Base-by-base conservation (phyloP, 345 rosid species). In the Psidium friedrichsthalianum region DNA sequence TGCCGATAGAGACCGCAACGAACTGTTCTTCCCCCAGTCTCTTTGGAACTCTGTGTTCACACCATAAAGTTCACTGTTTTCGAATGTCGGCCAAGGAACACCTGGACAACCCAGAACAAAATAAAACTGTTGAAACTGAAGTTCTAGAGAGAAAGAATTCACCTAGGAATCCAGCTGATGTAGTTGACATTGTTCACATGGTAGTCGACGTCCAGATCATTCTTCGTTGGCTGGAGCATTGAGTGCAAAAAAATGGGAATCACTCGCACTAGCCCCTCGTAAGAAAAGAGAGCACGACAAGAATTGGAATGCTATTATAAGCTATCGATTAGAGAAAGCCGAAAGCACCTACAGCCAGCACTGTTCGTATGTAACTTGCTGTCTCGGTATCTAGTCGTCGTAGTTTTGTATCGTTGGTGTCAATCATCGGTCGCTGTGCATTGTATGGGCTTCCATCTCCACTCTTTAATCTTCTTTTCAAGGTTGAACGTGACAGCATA, bases 171-270 rank as follows among this genome's bases (percentile, higher is more conserved):
- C 99, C 99, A 97, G 84, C 96, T 94, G 8, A 97, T 89, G 92
- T 95, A 95, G 36, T 97, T 96, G 85, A 96, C 99, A 91, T 97
- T 95, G 89, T 95, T 97, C 57, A 95, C 99, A 86, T 94, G 98
- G 86, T 96, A 96, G 89, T 94, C 94, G 87, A 95, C 93, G 92
- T 95, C 95, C 58, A 97, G 85, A 87, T 97, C 98, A 85, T 93
- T 94, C 99, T 98, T 94, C 55, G 95, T 86, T 74, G 99, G 98
- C 99, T 95, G 96, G 56, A 88, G 87, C 85, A 61, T 64, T 82
- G 56, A 14, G 83, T 3, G 56, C 55, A 2, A 51, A 47, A 81
- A 82, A 49, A 25, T 6, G 4, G 36, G 25, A 56, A 24, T 24
- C 32, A 1, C 32, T 8, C 32, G 78, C 78, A 16, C 44, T 32